Percentiles rank a stretch among this genome's conserved stretches.
phyloP scores from a whole-genome alignment of 768 basidiomycete species.

The Boletus rubroflammeus region DNA sequence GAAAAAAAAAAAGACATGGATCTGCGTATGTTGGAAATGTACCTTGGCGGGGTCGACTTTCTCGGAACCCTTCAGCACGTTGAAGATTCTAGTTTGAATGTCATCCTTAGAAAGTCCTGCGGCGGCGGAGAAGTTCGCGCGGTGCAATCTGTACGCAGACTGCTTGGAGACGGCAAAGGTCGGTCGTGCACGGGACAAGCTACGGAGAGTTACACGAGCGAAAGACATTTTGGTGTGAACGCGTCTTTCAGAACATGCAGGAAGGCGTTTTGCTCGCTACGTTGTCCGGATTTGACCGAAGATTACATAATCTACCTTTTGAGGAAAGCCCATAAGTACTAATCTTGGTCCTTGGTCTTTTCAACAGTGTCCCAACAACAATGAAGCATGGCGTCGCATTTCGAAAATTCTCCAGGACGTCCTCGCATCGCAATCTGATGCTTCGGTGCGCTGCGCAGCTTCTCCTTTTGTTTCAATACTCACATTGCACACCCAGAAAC shows the following conservation, averaged over 20 bases:
- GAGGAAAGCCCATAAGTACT: not conserved
- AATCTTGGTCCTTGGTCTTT: not conserved
- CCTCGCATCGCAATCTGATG: conserved; percentile 91
- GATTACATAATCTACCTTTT: not conserved
- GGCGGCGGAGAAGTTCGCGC: conserved; percentile 30
- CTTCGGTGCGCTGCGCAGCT: conserved; percentile 55
- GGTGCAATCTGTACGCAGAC: conserved; percentile 28
- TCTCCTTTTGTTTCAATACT: not conserved
- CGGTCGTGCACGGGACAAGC: conserved; percentile 25
- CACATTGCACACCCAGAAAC: conserved; percentile 52
- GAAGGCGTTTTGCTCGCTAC: not conserved
- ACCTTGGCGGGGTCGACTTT: conserved; percentile 31
- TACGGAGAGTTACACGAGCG: conserved; percentile 32
- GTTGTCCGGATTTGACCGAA: conserved; percentile 28
- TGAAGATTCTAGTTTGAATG: conserved; percentile 26
- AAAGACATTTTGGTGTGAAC: conserved; percentile 34
- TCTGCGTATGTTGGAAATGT: not conserved
- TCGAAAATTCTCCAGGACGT: conserved; percentile 87
- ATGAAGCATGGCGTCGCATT: conserved; percentile 97
- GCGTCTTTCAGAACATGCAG: conserved; percentile 10
- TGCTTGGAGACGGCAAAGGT: conserved; percentile 30
- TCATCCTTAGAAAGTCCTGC: conserved; percentile 22
- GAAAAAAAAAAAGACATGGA: conserved; percentile 22
- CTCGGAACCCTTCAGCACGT: conserved; percentile 31
- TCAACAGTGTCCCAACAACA: conserved; percentile 13